Conservation (phyloP, 768 basidiomycete species). For the Suillus subluteus region DNA sequence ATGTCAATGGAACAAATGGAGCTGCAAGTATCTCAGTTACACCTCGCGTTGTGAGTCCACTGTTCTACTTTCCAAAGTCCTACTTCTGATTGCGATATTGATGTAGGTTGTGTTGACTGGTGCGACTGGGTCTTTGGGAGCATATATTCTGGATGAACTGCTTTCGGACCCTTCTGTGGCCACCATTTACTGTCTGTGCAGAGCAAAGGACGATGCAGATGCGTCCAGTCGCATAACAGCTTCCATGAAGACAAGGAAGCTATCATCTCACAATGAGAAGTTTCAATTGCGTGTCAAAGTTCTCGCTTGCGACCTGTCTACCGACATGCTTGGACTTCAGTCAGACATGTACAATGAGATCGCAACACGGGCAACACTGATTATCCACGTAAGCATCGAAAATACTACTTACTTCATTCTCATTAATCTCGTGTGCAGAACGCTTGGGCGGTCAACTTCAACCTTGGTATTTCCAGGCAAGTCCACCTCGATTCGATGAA, state of each 20-base stretch:
- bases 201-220: constrained; percentile 49
- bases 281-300: constrained; percentile 38
- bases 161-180: constrained; percentile 39
- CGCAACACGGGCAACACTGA: constrained; percentile 39
- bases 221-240: constrained; percentile 43
- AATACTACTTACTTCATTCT: not conserved
- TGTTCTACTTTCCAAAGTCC: constrained; percentile 19
- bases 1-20: constrained; percentile 15
- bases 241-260: constrained; percentile 44
- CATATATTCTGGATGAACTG: constrained; percentile 53
- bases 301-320: constrained; percentile 47
- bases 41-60: not conserved
- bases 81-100: not conserved
- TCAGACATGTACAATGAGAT: constrained; percentile 41
- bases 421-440: constrained; percentile 35
- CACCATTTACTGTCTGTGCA: constrained; percentile 53
- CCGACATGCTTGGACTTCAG: constrained; percentile 44
- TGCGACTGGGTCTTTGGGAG: constrained; percentile 57
- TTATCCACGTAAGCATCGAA: constrained; percentile 45
- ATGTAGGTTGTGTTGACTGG: constrained; percentile 48
- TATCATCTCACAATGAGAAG: constrained; percentile 22
- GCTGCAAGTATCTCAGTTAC: constrained; percentile 14
- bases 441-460: constrained; percentile 63
- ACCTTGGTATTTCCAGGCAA: constrained; percentile 37
- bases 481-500: not conserved